These are phyloP conservation scores for Penicillium sp. DNA, from an alignment of 2,329 filamentous ascomycete species.

Conservation along the genomic window DNA sequence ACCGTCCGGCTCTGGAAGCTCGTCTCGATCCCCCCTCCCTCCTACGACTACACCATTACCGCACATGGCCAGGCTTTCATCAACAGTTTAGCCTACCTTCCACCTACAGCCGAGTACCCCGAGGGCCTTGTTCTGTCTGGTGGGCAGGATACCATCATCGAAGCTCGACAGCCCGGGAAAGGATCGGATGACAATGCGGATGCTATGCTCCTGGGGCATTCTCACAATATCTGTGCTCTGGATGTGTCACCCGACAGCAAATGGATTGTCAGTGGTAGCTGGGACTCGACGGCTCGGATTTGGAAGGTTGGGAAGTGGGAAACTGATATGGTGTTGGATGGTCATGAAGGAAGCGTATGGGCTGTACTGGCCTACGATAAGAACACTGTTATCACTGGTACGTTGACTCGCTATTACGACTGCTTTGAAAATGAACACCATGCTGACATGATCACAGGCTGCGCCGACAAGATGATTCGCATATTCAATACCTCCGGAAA, in stretches of 20 bases:
- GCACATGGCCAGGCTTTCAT: slow-evolving; percentile 81
- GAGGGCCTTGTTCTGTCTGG: slow-evolving; percentile 83
- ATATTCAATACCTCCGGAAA: slow-evolving; percentile 69
- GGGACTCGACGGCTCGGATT: slow-evolving; percentile 84
- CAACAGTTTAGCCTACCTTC: slow-evolving; percentile 77
- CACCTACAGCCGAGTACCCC: slow-evolving; percentile 65
- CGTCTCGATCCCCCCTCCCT: slow-evolving; percentile 62
- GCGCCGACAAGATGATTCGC: slow-evolving; percentile 84
- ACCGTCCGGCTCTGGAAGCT: slow-evolving; percentile 85
- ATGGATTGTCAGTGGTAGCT: slow-evolving; percentile 85
- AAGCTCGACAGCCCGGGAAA: slow-evolving; percentile 72
- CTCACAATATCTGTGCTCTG: slow-evolving; percentile 81
- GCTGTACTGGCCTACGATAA: slow-evolving; percentile 81
- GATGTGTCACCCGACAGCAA: slow-evolving; percentile 71
- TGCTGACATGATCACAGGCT: slow-evolving; percentile 52
- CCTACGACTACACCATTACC: slow-evolving; percentile 74
- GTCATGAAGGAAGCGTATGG: slow-evolving; percentile 84
- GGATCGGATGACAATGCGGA: slow-evolving; percentile 73
- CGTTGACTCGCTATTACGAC: slow-evolving; percentile 1
- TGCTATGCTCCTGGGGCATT: slow-evolving; percentile 80
- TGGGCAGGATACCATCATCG: slow-evolving; percentile 89
- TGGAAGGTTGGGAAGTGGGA: slow-evolving; percentile 90
- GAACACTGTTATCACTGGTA: slow-evolving; percentile 73
- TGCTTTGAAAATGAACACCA: neutral
- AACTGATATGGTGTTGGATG: slow-evolving; percentile 66